Evolutionary conservation across 768 basidiomycete genomes (phyloP).

Genomic region (Panaeolus papilionaceus): DNA sequence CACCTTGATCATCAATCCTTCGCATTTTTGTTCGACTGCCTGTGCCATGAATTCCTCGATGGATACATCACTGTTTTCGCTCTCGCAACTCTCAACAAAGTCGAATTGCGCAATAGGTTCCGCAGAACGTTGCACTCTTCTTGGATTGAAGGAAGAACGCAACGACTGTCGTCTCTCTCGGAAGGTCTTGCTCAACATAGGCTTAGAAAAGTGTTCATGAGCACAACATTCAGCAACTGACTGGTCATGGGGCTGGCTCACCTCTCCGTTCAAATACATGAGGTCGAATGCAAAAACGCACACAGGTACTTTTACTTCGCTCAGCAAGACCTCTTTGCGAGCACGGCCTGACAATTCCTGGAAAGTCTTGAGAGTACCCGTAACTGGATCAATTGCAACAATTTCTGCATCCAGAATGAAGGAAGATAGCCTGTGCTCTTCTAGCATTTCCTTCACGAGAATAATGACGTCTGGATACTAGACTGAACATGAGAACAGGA

Average conservation of each 20-base stretch:
- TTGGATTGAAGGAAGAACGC: conserved; percentile 62
- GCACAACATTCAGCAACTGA: background rate
- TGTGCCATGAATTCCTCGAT: conserved; percentile 80
- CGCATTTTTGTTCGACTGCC: conserved; percentile 78
- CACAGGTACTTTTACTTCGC: conserved; percentile 78
- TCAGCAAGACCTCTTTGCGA: conserved; percentile 79
- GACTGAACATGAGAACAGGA: background rate
- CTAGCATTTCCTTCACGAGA: conserved; percentile 59
- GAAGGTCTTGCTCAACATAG: conserved; percentile 71
- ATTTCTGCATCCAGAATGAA: conserved; percentile 90
- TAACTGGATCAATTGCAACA: conserved; percentile 76
- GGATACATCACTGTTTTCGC: conserved; percentile 61
- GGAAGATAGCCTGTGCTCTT: conserved; percentile 49
- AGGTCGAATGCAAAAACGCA: conserved; percentile 91
- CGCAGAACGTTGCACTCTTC: conserved; percentile 44
- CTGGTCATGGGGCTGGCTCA: conserved; percentile 38
- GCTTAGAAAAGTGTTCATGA: conserved; percentile 42
- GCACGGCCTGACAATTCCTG: conserved; percentile 88
- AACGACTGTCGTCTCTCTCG: conserved; percentile 73
- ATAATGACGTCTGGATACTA: conserved; percentile 85
- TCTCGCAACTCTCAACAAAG: conserved; percentile 78
- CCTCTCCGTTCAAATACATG: conserved; percentile 84
- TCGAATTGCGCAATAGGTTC: conserved; percentile 62
- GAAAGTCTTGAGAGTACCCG: conserved; percentile 74
- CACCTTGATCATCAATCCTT: conserved; percentile 95